Percentiles rank a stretch among this genome's conserved stretches.
Evolutionary conservation across 2,329 filamentous ascomycete species (phyloP).

Genomic region (Leptographium wingfieldii): DNA sequence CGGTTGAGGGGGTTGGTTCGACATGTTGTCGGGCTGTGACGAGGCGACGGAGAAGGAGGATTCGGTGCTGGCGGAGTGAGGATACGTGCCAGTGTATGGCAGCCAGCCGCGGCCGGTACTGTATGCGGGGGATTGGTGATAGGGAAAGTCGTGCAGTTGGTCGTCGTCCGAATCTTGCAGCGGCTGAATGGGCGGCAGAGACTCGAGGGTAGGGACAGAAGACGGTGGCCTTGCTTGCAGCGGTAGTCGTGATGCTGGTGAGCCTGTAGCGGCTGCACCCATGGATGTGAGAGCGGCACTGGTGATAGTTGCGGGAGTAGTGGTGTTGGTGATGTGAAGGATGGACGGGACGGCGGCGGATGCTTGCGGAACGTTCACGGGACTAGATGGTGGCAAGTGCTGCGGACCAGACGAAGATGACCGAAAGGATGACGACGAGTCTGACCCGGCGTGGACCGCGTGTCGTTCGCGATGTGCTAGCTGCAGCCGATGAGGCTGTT

Average conservation of each 20-base stretch:
- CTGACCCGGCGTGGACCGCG: neutral
- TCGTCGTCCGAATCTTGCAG: neutral
- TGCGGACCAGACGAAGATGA: neutral
- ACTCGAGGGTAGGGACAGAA: neutral
- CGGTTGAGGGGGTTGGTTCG: neutral
- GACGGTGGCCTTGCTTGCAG: neutral
- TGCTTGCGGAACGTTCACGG: neutral
- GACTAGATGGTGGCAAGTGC: neutral
- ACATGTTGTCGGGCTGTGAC: neutral
- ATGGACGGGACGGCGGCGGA: neutral
- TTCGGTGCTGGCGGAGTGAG: constrained; percentile 5
- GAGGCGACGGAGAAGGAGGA: neutral
- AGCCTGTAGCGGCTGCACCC: neutral
- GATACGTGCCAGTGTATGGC: neutral
- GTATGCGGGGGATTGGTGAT: neutral
- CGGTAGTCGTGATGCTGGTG: neutral
- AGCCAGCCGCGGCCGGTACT: neutral
- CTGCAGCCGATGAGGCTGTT: neutral
- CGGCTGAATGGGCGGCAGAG: neutral
- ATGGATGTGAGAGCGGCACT: neutral
- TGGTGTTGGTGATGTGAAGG: neutral
- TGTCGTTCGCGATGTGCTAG: neutral
- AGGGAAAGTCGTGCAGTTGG: neutral
- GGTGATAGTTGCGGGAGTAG: neutral
- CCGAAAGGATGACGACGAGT: neutral